These are phyloP conservation scores for Conidiobolus incongruus DNA, from an alignment of 371 early-diverging fungal genomes.

Conservation along the genomic window DNA sequence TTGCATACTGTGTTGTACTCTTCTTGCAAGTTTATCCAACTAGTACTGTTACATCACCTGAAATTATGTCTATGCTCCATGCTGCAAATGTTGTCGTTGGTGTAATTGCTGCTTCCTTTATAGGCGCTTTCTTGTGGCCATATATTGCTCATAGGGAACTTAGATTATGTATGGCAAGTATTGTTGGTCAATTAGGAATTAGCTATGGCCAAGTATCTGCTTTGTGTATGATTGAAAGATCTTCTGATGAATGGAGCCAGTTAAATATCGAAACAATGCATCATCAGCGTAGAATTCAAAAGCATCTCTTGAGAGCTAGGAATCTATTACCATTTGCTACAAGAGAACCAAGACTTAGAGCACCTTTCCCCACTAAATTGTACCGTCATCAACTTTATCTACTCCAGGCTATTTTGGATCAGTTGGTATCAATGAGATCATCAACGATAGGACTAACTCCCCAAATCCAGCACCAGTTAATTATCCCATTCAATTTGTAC, in stretches of 20 bases:
- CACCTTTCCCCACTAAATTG: constrained; percentile 25
- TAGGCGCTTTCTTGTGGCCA: constrained; percentile 32
- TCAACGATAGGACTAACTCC: constrained; percentile 21
- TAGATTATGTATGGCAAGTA: constrained; percentile 16
- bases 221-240: constrained; percentile 6
- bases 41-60: background rate
- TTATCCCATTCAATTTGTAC: constrained; percentile 14
- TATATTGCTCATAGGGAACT: constrained; percentile 29
- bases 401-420: constrained; percentile 23
- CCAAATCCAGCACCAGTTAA: constrained; percentile 14
- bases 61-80: constrained; percentile 8
- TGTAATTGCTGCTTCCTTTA: constrained; percentile 19
- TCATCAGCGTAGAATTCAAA: background rate
- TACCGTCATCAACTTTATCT: constrained; percentile 26
- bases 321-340: background rate
- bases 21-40: background rate
- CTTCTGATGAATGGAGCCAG: constrained; percentile 7
- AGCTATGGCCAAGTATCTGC: constrained; percentile 10
- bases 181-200: constrained; percentile 13
- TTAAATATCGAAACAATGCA: background rate
- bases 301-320: background rate
- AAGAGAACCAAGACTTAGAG: constrained; percentile 26
- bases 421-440: constrained; percentile 23
- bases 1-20: background rate
- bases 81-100: constrained; percentile 25